Evolutionary conservation across 192 early-diverging fungal genomes (phyloP).

Genomic region (Coemansia asiatica): DNA sequence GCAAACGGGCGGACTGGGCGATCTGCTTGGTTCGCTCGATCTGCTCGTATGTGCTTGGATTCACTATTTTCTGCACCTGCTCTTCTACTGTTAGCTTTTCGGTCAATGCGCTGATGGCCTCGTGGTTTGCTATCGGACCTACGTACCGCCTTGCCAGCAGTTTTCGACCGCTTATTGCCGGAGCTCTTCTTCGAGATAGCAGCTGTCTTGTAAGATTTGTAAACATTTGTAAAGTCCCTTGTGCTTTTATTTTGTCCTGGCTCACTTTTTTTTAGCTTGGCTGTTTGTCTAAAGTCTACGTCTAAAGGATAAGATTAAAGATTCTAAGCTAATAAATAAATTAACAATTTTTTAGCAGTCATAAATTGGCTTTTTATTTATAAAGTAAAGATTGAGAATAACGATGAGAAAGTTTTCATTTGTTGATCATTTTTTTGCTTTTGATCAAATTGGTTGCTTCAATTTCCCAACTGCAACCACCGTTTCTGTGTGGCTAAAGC

Average conservation of each 20-base stretch:
- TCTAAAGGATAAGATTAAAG: background rate
- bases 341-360: background rate
- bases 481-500: no score
- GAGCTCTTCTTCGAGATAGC: background rate
- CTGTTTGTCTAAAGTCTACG: background rate
- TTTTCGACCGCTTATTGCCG: background rate
- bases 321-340: background rate
- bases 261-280: conserved; percentile 3
- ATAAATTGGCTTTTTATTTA: background rate
- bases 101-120: background rate
- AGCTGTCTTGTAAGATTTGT: background rate
- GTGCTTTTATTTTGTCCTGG: background rate
- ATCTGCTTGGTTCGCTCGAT: conserved; percentile 24
- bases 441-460: no score
- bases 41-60: conserved; percentile 28
- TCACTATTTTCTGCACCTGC: conserved; percentile 28
- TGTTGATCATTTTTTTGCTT: background rate
- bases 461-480: no score
- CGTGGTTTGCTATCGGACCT: conserved; percentile 8
- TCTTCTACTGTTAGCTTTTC: background rate
- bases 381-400: no score
- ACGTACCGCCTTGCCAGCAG: conserved; percentile 6
- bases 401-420: no score
- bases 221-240: background rate
- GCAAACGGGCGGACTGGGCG: conserved; percentile 10